These are phyloP conservation scores for Chiua virens DNA, from an alignment of 768 basidiomycete genomes.

Conservation along the genomic window DNA sequence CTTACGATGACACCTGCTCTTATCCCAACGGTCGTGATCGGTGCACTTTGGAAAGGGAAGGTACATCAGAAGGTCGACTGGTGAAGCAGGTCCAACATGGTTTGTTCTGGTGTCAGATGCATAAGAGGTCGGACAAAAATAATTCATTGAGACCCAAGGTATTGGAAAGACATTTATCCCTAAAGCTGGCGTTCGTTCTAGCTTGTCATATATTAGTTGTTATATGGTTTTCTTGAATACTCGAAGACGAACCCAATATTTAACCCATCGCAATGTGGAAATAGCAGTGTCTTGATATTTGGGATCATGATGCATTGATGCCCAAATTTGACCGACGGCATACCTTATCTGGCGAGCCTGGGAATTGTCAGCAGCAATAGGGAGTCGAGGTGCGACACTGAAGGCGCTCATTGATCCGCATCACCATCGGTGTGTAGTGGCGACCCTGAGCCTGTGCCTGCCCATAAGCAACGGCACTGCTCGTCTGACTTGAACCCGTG, in stretches of 20 bases:
- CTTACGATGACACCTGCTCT: neutral
- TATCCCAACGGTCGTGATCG: neutral
- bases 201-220: neutral
- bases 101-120: neutral
- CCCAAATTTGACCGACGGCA: too few species aligned
- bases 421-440: too few species aligned
- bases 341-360: neutral
- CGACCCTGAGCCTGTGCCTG: neutral
- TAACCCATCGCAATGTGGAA: neutral
- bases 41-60: conserved; percentile 2
- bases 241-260: neutral
- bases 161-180: neutral
- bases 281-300: neutral
- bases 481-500: neutral
- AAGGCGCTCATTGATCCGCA: too few species aligned
- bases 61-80: conserved; percentile 15
- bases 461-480: neutral
- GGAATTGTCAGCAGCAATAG: neutral
- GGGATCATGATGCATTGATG: too few species aligned
- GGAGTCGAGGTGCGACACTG: too few species aligned
- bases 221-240: neutral
- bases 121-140: neutral
- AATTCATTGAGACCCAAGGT: neutral
- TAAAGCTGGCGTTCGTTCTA: too few species aligned
- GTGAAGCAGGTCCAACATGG: neutral